Conservation (phyloP, 176 grass and related monocot genomes). For the Olyra latifolia region DNA sequence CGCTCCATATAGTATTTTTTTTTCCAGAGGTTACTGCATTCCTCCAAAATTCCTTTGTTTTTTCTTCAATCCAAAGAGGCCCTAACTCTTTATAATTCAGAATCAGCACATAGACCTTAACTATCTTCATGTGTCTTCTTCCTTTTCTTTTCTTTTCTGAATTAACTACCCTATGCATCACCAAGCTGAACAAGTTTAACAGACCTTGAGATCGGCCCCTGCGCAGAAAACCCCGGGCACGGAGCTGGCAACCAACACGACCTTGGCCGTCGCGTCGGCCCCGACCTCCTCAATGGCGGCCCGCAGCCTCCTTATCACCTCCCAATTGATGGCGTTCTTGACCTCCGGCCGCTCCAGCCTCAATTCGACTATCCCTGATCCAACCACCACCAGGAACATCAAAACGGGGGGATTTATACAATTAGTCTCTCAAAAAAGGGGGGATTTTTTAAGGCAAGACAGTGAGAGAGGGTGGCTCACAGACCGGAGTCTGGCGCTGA, state of each 20-base stretch:
- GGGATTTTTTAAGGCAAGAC: not conserved
- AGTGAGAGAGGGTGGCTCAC: not conserved
- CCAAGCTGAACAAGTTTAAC: not conserved
- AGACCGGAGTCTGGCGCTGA: constrained; percentile 53
- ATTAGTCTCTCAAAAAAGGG: not conserved
- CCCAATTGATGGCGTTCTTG: constrained; percentile 86
- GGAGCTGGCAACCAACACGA: constrained; percentile 75
- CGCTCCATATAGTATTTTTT: not conserved
- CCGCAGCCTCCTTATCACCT: constrained; percentile 51
- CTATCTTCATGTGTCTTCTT: not conserved
- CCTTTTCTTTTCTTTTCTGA: not conserved
- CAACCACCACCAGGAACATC: not conserved
- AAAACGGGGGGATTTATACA: not conserved
- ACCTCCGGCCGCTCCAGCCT: constrained; percentile 63
- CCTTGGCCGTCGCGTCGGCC: constrained; percentile 55
- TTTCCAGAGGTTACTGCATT: no score
- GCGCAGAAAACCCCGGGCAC: constrained; percentile 77
- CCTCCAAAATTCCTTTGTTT: no score
- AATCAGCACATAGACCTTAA: constrained; percentile 15
- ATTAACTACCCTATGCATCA: not conserved
- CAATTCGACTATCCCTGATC: constrained; percentile 70
- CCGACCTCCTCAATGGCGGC: constrained; percentile 44
- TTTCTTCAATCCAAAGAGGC: no score
- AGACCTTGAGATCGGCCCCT: constrained; percentile 88
- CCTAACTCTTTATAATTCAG: not conserved